phyloP scores from a whole-genome alignment of 345 rosid genomes.

The Nephelium lappaceum region DNA sequence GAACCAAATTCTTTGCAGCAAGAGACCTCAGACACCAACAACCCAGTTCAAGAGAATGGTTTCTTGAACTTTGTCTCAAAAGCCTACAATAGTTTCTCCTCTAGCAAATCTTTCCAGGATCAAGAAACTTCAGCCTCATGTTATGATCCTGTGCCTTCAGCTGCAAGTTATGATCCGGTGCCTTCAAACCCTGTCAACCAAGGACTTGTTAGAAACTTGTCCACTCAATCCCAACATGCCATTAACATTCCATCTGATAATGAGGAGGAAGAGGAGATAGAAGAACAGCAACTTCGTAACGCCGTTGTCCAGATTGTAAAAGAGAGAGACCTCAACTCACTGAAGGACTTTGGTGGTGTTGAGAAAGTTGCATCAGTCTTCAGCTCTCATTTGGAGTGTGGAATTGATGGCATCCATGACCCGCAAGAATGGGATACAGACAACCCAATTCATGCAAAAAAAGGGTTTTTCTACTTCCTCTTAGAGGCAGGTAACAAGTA shows the following conservation, averaged over 20 bases:
- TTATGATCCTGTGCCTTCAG: neutral
- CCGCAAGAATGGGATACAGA: neutral
- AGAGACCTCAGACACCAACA: neutral
- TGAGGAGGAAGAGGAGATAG: neutral
- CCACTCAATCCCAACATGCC: neutral
- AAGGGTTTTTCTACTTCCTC: conserved; percentile 6
- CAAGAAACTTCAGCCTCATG: neutral
- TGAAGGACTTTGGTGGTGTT: conserved; percentile 19
- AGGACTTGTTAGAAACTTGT: neutral
- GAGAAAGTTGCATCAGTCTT: conserved; percentile 6
- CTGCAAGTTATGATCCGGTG: neutral
- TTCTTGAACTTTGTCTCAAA: neutral
- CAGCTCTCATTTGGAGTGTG: conserved; percentile 17
- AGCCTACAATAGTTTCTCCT: conserved; percentile 10
- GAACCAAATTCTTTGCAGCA: conserved; percentile 1
- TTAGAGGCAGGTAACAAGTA: conserved; percentile 12
- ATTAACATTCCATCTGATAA: conserved; percentile 5
- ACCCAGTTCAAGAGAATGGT: neutral
- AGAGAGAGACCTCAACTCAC: conserved; percentile 6
- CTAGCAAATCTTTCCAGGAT: conserved; percentile 9
- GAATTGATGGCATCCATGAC: neutral
- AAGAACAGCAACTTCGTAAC: neutral
- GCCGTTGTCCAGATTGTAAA: conserved; percentile 13
- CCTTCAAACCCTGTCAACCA: neutral
- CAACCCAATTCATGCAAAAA: neutral